Evolutionary conservation across 331 rosid genomes (phyloP), one percentile per base, ranked within the genome.

Genomic region (Quercus phellos): DNA sequence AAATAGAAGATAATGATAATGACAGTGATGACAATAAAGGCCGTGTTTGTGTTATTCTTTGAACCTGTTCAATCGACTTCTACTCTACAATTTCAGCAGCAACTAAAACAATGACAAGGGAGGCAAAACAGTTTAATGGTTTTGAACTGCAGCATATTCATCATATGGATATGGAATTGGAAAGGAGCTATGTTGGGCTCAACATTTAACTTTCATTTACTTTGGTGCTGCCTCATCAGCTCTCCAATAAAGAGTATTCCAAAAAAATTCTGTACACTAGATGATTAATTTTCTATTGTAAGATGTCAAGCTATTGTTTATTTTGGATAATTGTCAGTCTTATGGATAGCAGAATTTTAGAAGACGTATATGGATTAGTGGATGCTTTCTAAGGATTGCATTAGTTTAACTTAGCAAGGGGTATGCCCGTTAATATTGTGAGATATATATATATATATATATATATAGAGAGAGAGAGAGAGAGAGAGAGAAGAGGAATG

Each of bases 11-110:
- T 60, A 77, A 70, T 1, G 85, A 82, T 42, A 69, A 67, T 61
- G 87, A 78, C 66, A 60, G 55, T 4, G 85, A 78, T 22, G 78
- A 78, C 74, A 72, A 43, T 26, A 69, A 85, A 74, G 63, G 82
- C 68, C 83, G 89, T 75, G 61, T 72, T 50, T 88, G 91, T 68
- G 72, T 82, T 32, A 88, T 88, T 83, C 78, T 83, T 34, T 88
- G 87, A 85, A 50, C 50, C 26, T 26, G 24, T 69, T 51, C 67
- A 22, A 56, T 43, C 42, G 50, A 24, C 73, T 51, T 70, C 77
- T 32, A 2, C 77, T 76, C 68, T 76, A 60, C 76, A 71, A 55
- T 56, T 68, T 79, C 63, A 9, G 56, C 70, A 29, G 43, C 43
- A 76, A 67, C 68, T 29, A 34, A 67, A 30, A 54, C 27, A 67